Base-by-base conservation (phyloP, 495 filamentous ascomycete genomes). In the Penicillium atrosanguineum region DNA sequence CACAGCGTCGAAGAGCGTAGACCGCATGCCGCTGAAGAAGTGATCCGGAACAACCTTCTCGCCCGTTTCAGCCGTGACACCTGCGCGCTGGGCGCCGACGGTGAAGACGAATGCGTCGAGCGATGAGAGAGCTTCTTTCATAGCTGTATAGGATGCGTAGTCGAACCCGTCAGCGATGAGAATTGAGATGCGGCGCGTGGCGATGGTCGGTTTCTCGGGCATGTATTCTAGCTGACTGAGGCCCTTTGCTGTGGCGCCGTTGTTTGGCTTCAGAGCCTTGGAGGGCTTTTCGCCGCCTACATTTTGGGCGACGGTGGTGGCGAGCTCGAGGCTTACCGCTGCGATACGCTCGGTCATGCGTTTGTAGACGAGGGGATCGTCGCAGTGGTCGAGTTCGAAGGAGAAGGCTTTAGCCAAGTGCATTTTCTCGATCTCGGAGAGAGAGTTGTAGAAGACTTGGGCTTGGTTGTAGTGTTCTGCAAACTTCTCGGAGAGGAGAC, bases 321-420 rank as follows among this genome's bases (percentile, higher is more conserved):
- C 88, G 4, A 95, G 84, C 1, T 74, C 74, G 1, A 91, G 67
- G 54, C 90, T 87, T 59, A 94, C 89, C 7, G 89, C 83, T 4
- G 83, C 73, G 5, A 94, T 73, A 20, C 91, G 85, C 44, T 86
- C 65, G 21, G 78, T 76, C 73, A 94, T 83, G 54, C 86, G 80
- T 48, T 83, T 76, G 63, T 92, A 95, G 19, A 96, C 90, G 21
- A 88, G 61, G 0, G 86, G 85, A 44, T 96, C 90, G 42, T 95
- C 90, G 68, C 91, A 95, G 69, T 95, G 91, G 60, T 91, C 88
- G 7, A 96, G 81, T 70, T 96, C 91, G 65, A 95, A 96, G 5
- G 77, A 73, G 40, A 95, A 79, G 0, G 91, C 89, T 41, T 77
- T 79, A 21, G 78, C 71, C 4, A 94, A 62, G 69, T 95, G 90